Base-by-base conservation (phyloP, 495 filamentous ascomycete species). In the Platismatia glauca region DNA sequence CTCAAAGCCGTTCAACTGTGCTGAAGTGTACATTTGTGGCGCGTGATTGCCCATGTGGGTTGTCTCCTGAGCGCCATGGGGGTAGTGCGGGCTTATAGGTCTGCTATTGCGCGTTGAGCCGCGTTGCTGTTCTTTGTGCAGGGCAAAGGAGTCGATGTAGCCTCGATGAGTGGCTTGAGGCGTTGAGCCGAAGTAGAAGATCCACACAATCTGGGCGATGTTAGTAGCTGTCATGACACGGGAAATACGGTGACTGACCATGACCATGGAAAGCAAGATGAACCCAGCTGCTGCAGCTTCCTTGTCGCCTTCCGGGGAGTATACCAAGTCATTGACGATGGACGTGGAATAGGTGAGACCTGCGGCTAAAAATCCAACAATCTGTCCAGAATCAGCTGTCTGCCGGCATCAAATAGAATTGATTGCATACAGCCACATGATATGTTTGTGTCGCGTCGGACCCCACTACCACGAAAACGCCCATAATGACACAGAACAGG, bases 11-110 rank as follows among this genome's bases (percentile, higher is more conserved):
- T 87, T 95, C 61, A 97, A 81, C 74, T 97, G 91, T 11, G 90
- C 88, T 5, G 90, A 94, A 6, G 94, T 97, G 74, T 97, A 97
- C 90, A 97, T 96, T 72, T 97, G 95, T 1, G 92, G 94, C 7
- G 88, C 84, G 52, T 84, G 81, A 60, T 77, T 75, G 55, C 82
- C 84, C 34, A 88, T 89, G 8, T 86, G 82, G 55, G 87, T 89
- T 13, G 90, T 95, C 68, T 95, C 90, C 64, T 82, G 85, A 56
- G 74, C 79, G 33, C 75, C 76, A 7, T n/a, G 39, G 64, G 74
- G 76, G 22, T 73, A 76, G 58, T 76, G 75, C 31, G 60, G 60
- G 37, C 77, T 79, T 70, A 77, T 76, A n/a, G 77, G 77, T 50
- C 78, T 71, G 68, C 73, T 76, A 67, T 83, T 86, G 72, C 89